phyloP scores from a whole-genome alignment of 352 stramenopile genomes.

The Blastocystis sp. region DNA sequence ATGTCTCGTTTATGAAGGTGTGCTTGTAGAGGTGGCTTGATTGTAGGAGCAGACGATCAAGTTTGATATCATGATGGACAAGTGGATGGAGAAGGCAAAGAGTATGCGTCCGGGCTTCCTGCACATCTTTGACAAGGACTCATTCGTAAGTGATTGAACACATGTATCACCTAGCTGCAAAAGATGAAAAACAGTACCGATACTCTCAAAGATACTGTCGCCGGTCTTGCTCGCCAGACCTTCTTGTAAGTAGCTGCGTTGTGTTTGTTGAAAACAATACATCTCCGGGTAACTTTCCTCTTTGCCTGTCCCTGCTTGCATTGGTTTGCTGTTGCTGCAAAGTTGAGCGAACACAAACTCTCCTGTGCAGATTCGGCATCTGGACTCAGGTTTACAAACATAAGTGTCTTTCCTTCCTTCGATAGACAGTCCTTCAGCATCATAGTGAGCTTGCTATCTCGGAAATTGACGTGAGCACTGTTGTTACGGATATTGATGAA shows the following conservation, averaged over 20 bases:
- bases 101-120: conserved; percentile 48
- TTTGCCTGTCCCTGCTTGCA: conserved; percentile 52
- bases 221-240: conserved; percentile 17
- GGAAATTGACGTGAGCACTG: conserved; percentile 85
- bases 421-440: conserved; percentile 93
- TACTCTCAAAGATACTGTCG: conserved; percentile 64
- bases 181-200: conserved; percentile 73
- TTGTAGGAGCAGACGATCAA: conserved; percentile 74
- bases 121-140: conserved; percentile 45
- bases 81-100: conserved; percentile 64
- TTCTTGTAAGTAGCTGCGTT: conserved; percentile 28
- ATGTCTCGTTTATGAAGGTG: conserved; percentile 68
- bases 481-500: conserved; percentile 92
- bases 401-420: conserved; percentile 96
- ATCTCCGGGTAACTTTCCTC: conserved; percentile 3
- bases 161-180: background rate
- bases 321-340: conserved; percentile 72
- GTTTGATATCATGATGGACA: conserved; percentile 76
- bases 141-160: background rate
- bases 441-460: conserved; percentile 98
- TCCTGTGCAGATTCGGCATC: conserved; percentile 86
- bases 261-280: conserved; percentile 17
- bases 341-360: conserved; percentile 93
- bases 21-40: background rate
- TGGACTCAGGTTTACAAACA: conserved; percentile 98